Conservation (phyloP, 345 rosid genomes). For the Murraya paniculata region DNA sequence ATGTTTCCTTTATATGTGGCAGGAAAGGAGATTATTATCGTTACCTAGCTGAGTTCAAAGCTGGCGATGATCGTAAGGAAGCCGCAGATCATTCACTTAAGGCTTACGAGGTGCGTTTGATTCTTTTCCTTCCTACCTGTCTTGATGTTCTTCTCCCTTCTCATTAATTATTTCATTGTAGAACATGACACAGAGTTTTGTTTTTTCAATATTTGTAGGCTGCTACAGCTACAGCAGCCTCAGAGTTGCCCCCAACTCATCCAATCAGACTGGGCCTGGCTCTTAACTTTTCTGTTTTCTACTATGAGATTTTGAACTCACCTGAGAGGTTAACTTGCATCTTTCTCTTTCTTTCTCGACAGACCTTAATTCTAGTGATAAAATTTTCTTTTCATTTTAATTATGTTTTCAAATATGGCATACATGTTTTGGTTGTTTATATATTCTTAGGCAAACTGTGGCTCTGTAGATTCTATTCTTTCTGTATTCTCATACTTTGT, state of each 20-base stretch:
- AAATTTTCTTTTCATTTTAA: background rate
- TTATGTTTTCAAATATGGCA: background rate
- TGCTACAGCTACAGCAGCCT: constrained; percentile 42
- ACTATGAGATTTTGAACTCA: constrained; percentile 81
- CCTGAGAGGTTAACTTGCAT: constrained; percentile 55
- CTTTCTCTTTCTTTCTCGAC: background rate
- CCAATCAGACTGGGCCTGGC: constrained; percentile 86
- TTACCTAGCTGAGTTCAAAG: constrained; percentile 52
- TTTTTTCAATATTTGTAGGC: constrained; percentile 30
- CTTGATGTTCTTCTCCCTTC: background rate
- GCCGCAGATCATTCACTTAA: constrained; percentile 56
- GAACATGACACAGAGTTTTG: background rate
- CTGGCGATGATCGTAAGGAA: constrained; percentile 44
- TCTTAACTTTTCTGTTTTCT: constrained; percentile 83
- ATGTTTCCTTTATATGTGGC: constrained; percentile 1
- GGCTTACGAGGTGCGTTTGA: constrained; percentile 47
- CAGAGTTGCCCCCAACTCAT: constrained; percentile 70
- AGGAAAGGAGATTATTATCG: constrained; percentile 64
- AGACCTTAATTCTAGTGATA: background rate
- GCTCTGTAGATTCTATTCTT: background rate
- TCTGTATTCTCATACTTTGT: constrained; percentile 8
- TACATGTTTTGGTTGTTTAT: background rate
- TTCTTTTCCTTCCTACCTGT: background rate
- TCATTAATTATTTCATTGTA: background rate
- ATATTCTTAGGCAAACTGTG: constrained; percentile 1